A percentile compares a stretch with the other conserved stretches of the same genome.
These are phyloP conservation scores for Aspergillus sclerotioniger DNA, from an alignment of 495 filamentous ascomycete species.

Conservation along the genomic window DNA sequence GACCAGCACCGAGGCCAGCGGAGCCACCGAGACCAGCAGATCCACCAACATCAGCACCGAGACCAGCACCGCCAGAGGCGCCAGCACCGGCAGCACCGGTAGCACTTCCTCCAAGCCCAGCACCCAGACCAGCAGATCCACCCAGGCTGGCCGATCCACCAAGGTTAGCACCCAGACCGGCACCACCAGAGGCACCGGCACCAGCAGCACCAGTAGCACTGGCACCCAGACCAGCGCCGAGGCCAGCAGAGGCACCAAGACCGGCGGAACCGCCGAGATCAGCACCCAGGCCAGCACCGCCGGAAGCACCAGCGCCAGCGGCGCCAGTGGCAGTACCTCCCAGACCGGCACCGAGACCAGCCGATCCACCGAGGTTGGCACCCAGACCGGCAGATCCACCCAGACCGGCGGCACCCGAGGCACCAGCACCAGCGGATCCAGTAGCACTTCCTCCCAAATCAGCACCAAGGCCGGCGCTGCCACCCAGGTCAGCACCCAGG, in stretches of 20 bases:
- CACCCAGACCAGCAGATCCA: background rate
- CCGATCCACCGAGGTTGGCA: background rate
- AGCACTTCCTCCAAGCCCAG: background rate
- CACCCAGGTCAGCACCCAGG: too few species aligned
- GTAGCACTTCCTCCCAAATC: too few species aligned
- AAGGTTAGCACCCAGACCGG: background rate
- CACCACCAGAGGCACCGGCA: background rate
- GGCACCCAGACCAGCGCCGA: background rate
- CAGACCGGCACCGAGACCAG: background rate
- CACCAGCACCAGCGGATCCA: too few species aligned
- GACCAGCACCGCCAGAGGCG: background rate
- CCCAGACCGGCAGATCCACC: constrained; percentile 4
- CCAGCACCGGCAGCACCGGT: background rate
- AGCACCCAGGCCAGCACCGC: background rate
- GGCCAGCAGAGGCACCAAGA: background rate
- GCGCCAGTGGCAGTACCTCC: background rate
- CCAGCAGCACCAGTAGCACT: background rate
- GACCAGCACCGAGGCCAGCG: background rate
- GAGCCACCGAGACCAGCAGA: background rate
- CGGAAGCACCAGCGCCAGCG: background rate
- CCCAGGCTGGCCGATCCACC: background rate
- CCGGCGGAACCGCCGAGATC: background rate
- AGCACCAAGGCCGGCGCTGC: too few species aligned
- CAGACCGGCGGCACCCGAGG: background rate
- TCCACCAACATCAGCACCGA: background rate